Conservation (phyloP, 1,284 basidiomycete species). For the Volvariella volvacea region DNA sequence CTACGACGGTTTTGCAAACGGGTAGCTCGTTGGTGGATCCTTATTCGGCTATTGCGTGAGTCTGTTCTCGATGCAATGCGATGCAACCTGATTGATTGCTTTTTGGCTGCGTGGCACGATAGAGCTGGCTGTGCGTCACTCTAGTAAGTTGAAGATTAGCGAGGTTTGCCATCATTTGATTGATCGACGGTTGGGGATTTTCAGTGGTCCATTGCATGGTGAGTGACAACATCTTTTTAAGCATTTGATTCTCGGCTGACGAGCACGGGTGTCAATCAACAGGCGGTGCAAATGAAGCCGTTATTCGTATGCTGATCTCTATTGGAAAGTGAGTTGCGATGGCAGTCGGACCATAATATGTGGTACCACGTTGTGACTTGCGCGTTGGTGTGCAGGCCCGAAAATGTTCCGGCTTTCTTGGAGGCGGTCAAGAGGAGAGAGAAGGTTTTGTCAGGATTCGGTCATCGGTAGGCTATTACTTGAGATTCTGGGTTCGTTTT, state of each 20-base stretch:
- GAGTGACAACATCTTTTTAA: slow-evolving; percentile 7
- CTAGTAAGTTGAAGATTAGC: slow-evolving; percentile 46
- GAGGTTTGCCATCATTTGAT: slow-evolving; percentile 3
- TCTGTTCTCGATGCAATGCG: slow-evolving; percentile 3
- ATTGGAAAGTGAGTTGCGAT: slow-evolving; percentile 63
- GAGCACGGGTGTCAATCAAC: background rate
- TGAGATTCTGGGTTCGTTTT: background rate
- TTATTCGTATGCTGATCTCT: slow-evolving; percentile 83
- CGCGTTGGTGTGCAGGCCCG: slow-evolving; percentile 40
- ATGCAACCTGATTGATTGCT: background rate
- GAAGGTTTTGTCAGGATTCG: slow-evolving; percentile 82
- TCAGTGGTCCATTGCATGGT: slow-evolving; percentile 77
- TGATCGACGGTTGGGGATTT: background rate
- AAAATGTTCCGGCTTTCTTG: slow-evolving; percentile 79
- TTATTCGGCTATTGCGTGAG: slow-evolving; percentile 75
- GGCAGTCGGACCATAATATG: background rate
- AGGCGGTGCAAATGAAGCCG: slow-evolving; percentile 84
- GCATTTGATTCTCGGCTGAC: background rate
- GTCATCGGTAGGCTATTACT: slow-evolving; percentile 54
- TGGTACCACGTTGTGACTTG: background rate
- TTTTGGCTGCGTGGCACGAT: background rate
- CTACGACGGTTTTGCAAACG: slow-evolving; percentile 79
- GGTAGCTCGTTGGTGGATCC: slow-evolving; percentile 86
- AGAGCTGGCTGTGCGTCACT: slow-evolving; percentile 79
- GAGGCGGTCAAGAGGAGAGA: slow-evolving; percentile 81